Conservation (phyloP, 257 asterid species). For the Nemophila menziesii region DNA sequence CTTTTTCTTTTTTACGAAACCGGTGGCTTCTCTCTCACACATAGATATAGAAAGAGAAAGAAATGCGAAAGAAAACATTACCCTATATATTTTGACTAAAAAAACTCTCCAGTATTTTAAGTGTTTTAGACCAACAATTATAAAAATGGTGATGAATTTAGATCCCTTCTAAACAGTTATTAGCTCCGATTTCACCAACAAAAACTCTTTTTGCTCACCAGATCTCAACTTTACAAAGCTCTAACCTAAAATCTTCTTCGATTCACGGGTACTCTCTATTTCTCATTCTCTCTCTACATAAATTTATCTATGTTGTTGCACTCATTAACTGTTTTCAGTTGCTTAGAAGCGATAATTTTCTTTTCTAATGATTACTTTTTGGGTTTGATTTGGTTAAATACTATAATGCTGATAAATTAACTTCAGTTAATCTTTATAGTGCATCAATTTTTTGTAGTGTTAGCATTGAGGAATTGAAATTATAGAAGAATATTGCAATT, state of each 20-base stretch:
- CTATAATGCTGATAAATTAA: neutral
- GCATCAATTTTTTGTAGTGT: neutral
- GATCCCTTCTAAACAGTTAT: no score
- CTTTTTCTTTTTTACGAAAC: no score
- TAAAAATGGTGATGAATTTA: no score
- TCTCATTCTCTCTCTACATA: neutral
- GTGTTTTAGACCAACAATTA: neutral
- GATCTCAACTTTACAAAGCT: neutral
- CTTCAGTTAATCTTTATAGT: neutral
- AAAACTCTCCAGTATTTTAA: neutral
- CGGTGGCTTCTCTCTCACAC: conserved; percentile 3
- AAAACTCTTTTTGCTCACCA: neutral
- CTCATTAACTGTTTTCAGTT: neutral
- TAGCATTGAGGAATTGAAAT: neutral
- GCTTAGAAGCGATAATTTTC: neutral
- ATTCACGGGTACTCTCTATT: neutral
- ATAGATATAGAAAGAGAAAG: conserved; percentile 7
- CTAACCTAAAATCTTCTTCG: neutral
- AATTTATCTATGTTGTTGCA: no score
- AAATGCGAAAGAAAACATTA: neutral
- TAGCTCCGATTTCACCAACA: neutral
- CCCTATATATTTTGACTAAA: neutral
- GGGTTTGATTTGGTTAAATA: neutral
- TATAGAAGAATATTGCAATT: no score
- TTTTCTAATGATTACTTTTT: neutral